Evolutionary conservation across 2,329 filamentous ascomycete genomes (phyloP).

Genomic region (Cytospora piceae): DNA sequence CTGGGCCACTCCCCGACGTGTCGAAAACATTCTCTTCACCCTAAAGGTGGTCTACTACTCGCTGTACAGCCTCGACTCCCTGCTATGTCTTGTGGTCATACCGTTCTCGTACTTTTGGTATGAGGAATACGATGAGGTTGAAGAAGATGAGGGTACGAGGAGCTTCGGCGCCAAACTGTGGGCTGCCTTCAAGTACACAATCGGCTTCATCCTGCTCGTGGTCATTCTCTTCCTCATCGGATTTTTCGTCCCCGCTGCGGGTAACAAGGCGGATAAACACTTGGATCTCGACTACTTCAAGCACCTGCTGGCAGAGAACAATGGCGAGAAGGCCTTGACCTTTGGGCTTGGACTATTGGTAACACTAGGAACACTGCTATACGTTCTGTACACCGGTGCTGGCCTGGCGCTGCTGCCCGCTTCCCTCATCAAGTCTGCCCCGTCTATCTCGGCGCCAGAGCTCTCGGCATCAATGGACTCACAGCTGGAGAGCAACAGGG

Average conservation of each 20-base stretch:
- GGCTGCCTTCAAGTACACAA: conserved; percentile 89
- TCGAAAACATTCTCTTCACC: conserved; percentile 77
- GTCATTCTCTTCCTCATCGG: conserved; percentile 86
- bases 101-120: conserved; percentile 99
- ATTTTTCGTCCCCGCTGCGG: conserved; percentile 88
- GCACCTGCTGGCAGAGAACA: conserved; percentile 78
- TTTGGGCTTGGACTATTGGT: conserved; percentile 90
- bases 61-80: conserved; percentile 86
- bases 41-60: conserved; percentile 90
- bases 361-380: conserved; percentile 82
- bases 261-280: conserved; percentile 65
- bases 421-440: conserved; percentile 88
- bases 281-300: conserved; percentile 92
- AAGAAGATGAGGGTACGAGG: conserved; percentile 77
- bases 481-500: conserved; percentile 83
- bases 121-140: conserved; percentile 94
- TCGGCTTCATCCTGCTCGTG: conserved; percentile 79
- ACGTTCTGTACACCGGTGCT: conserved; percentile 84
- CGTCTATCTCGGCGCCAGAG: conserved; percentile 80
- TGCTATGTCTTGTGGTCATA: conserved; percentile 86
- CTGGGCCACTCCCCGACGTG: conserved; percentile 85
- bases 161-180: conserved; percentile 72
- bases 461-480: conserved; percentile 76
- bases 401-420: conserved; percentile 89
- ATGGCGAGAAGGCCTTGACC: conserved; percentile 88